These are phyloP conservation scores for Scheffersomyces stipitis DNA, from an alignment of 805 yeast species.

Conservation along the genomic window DNA sequence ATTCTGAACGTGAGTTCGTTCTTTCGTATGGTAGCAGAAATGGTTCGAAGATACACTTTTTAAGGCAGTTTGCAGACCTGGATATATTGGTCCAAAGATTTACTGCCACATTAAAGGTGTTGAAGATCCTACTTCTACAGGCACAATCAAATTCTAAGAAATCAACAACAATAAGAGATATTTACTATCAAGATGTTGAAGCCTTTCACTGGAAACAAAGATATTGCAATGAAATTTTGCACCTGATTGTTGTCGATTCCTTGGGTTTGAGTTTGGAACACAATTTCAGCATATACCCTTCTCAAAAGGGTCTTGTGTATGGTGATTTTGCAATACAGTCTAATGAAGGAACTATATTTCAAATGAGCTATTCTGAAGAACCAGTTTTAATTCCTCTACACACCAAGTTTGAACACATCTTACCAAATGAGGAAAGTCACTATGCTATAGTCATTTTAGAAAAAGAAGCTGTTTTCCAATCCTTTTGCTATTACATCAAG, in stretches of 20 bases:
- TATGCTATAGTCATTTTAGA: constrained; percentile 27
- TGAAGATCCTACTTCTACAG: too few species aligned
- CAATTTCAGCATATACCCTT: constrained; percentile 46
- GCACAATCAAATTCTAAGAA: too few species aligned
- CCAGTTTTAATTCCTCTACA: constrained; percentile 30
- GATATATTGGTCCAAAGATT: too few species aligned
- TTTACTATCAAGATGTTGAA: constrained; percentile 57
- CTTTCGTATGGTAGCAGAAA: too few species aligned
- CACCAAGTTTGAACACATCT: too few species aligned
- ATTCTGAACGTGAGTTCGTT: too few species aligned
- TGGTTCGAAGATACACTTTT: too few species aligned
- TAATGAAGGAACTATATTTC: background rate
- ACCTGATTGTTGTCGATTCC: constrained; percentile 31
- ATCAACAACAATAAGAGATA: constrained; percentile 50
- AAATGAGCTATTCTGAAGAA: constrained; percentile 2
- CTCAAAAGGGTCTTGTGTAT: constrained; percentile 57
- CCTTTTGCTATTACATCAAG: constrained; percentile 23
- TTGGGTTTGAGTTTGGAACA: constrained; percentile 36
- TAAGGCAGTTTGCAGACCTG: too few species aligned
- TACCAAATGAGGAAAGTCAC: background rate
- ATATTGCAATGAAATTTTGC: constrained; percentile 39
- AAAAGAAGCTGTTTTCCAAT: constrained; percentile 42
- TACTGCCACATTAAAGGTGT: too few species aligned
- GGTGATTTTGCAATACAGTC: constrained; percentile 24
- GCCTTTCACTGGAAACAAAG: constrained; percentile 46